These are phyloP conservation scores for Dactylonectria estremocensis DNA, from an alignment of 2,329 filamentous ascomycete genomes.

Conservation along the genomic window DNA sequence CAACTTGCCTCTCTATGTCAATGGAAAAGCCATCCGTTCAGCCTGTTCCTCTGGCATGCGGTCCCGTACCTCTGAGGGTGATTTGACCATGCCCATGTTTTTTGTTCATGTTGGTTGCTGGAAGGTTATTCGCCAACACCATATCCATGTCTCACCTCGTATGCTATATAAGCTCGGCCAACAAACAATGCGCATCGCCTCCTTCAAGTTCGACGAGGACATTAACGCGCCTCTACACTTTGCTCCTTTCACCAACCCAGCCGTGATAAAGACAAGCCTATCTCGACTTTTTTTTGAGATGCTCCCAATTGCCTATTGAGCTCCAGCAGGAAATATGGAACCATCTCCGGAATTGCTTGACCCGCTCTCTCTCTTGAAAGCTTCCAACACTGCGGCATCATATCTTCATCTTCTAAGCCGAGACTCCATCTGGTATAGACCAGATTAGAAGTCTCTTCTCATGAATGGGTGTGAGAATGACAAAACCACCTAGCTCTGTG, in stretches of 20 bases:
- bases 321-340: conserved; percentile 1
- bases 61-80: not conserved
- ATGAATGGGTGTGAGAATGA: too few species aligned
- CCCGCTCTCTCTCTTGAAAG: not conserved
- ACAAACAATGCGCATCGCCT: conserved; percentile 12
- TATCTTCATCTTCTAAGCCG: not conserved
- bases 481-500: too few species aligned
- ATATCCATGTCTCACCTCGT: conserved; percentile 4
- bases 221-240: too few species aligned
- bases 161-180: conserved; percentile 18
- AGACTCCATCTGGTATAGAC: not conserved
- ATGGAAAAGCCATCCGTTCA: too few species aligned
- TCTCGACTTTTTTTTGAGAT: conserved; percentile 1
- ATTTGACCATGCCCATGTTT: conserved; percentile 17
- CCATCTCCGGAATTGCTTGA: not conserved
- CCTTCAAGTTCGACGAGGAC: too few species aligned
- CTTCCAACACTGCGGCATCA: not conserved
- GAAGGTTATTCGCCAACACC: conserved; percentile 20
- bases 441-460: not conserved
- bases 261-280: not conserved
- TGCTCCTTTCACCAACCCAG: too few species aligned
- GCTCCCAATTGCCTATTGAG: conserved; percentile 9
- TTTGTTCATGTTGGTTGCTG: conserved; percentile 25
- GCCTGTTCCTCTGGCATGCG: too few species aligned
- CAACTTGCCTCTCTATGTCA: too few species aligned